These are phyloP conservation scores for Phytophthora meadii DNA, from an alignment of 352 stramenopile species.

Conservation along the genomic window DNA sequence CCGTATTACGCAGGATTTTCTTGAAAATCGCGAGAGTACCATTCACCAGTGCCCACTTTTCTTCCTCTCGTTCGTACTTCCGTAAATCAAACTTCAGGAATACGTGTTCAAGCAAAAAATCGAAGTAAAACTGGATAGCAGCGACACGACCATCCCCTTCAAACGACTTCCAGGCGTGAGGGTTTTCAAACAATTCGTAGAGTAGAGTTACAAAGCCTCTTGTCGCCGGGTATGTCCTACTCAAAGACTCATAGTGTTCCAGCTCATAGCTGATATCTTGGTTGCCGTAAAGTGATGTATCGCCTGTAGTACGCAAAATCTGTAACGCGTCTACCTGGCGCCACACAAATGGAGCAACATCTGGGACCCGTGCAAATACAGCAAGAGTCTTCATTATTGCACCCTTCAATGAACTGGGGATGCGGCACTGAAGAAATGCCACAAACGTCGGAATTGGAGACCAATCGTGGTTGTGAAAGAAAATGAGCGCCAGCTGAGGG, in stretches of 20 bases:
- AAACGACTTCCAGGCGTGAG: slow-evolving; percentile 75
- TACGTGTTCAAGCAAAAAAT: slow-evolving; percentile 82
- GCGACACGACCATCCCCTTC: slow-evolving; percentile 76
- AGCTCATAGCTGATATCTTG: slow-evolving; percentile 88
- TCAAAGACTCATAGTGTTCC: slow-evolving; percentile 86
- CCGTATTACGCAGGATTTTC: slow-evolving; percentile 67
- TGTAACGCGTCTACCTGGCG: slow-evolving; percentile 85
- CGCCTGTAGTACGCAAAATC: slow-evolving; percentile 78
- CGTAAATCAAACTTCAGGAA: slow-evolving; percentile 88
- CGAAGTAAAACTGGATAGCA: slow-evolving; percentile 88
- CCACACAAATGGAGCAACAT: slow-evolving; percentile 87
- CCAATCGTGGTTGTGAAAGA: slow-evolving; percentile 90
- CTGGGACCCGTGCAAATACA: slow-evolving; percentile 74
- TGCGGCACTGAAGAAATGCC: slow-evolving; percentile 82
- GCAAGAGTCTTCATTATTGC: slow-evolving; percentile 88
- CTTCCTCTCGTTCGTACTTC: slow-evolving; percentile 84
- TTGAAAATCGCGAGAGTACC: slow-evolving; percentile 79
- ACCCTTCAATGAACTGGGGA: slow-evolving; percentile 85
- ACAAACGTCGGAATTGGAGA: slow-evolving; percentile 85
- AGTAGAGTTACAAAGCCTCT: slow-evolving; percentile 78
- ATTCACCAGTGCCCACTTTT: slow-evolving; percentile 85
- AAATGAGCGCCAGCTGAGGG: slow-evolving; percentile 77
- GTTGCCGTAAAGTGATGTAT: slow-evolving; percentile 66
- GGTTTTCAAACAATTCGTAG: slow-evolving; percentile 80
- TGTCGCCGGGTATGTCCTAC: slow-evolving; percentile 80